Evolutionary conservation across 176 grass and related monocot genomes (phyloP).

Genomic region (Calamus simplicifolius): DNA sequence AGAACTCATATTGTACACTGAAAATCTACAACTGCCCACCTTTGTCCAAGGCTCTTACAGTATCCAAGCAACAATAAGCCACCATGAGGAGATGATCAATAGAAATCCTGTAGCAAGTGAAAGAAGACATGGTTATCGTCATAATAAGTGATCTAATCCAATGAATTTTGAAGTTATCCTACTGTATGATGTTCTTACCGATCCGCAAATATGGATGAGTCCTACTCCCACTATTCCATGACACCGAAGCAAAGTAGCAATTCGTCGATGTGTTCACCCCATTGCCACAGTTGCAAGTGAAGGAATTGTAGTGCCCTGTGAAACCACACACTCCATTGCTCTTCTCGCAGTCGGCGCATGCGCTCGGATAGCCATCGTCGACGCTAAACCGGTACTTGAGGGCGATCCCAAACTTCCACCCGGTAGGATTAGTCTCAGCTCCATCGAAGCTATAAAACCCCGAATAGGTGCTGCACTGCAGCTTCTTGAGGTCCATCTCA

Average conservation of each 20-base stretch:
- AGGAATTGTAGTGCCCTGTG: slow-evolving; percentile 1
- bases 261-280: slow-evolving; percentile 9
- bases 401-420: slow-evolving; percentile 11
- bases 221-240: slow-evolving; percentile 3
- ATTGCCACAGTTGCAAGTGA: slow-evolving; percentile 15
- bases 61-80: too few relatives aligned
- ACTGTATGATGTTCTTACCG: neutral
- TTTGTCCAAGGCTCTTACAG: too few relatives aligned
- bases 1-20: too few relatives aligned
- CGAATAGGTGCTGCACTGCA: slow-evolving; percentile 4
- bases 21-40: too few relatives aligned
- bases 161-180: too few relatives aligned
- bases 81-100: too few relatives aligned
- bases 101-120: too few relatives aligned
- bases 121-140: too few relatives aligned
- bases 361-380: slow-evolving; percentile 17
- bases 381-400: slow-evolving; percentile 26
- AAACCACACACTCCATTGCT: slow-evolving; percentile 20
- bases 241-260: slow-evolving; percentile 5
- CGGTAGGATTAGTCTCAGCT: neutral
- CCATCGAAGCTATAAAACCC: slow-evolving; percentile 11
- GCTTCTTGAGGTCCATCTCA: slow-evolving; percentile 5
- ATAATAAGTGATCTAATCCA: too few relatives aligned
- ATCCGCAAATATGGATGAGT: neutral
- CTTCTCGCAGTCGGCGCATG: slow-evolving; percentile 22